phyloP scores from a whole-genome alignment of 2,329 filamentous ascomycete genomes.

The Aschersonia sp. region DNA sequence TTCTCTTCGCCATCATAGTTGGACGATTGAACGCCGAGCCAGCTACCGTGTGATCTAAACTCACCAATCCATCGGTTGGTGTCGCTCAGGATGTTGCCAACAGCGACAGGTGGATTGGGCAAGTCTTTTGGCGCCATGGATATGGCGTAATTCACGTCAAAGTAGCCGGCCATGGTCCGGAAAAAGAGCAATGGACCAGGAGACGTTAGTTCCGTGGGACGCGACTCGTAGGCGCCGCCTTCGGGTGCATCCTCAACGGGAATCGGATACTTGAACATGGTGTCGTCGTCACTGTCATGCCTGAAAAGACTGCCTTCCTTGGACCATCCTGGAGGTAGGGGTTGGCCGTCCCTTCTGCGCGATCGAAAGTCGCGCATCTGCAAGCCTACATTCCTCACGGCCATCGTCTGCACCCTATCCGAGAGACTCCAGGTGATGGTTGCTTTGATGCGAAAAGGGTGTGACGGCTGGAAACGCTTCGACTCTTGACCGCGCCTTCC shows the following conservation, averaged over 20 bases:
- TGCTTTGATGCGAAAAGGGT: conserved; percentile 23
- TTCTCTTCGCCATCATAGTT: conserved; percentile 29
- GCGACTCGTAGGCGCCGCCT: conserved; percentile 14
- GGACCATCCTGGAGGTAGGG: conserved; percentile 25
- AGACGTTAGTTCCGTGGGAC: conserved; percentile 14
- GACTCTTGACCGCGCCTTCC: conserved; percentile 15
- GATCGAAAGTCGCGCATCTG: conserved; percentile 23
- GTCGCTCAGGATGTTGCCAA: conserved; percentile 25
- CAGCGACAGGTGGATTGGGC: conserved; percentile 23
- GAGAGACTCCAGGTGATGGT: conserved; percentile 25
- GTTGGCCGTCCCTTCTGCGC: conserved; percentile 13
- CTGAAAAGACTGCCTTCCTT: conserved; percentile 20
- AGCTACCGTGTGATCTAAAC: conserved; percentile 28
- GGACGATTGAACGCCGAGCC: conserved; percentile 29
- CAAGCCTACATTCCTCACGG: conserved; percentile 22
- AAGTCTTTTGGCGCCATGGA: conserved; percentile 20
- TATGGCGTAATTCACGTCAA: conserved; percentile 25
- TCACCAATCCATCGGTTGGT: conserved; percentile 24
- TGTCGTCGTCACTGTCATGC: conserved; percentile 23
- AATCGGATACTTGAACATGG: conserved; percentile 26
- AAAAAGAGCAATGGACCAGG: conserved; percentile 26
- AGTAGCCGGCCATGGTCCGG: conserved; percentile 21
- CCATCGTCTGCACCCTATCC: conserved; percentile 19
- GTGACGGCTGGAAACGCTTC: conserved; percentile 20
- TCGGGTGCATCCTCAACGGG: conserved; percentile 21